Evolutionary conservation across 805 yeast species (phyloP).

Genomic region (Ogataea allantospora): DNA sequence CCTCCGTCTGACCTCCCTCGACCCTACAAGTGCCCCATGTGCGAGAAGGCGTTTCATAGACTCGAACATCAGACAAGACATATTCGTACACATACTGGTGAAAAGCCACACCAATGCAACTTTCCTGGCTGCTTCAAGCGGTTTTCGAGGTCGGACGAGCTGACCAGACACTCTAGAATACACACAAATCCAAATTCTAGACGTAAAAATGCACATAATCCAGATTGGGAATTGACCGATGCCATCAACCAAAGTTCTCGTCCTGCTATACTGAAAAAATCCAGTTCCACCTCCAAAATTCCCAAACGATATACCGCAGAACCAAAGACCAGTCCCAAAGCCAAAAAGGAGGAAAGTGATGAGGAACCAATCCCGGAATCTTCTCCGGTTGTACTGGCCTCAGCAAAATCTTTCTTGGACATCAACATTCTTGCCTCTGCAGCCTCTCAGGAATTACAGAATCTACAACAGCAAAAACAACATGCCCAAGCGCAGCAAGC

Average conservation of each 20-base stretch:
- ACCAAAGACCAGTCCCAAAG: slow-evolving; percentile 7
- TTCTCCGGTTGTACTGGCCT: slow-evolving; percentile 6
- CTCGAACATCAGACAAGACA: slow-evolving; percentile 91
- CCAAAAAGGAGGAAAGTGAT: slow-evolving; percentile 18
- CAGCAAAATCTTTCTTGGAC: slow-evolving; percentile 33
- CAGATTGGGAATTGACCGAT: slow-evolving; percentile 17
- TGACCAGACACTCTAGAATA: slow-evolving; percentile 80
- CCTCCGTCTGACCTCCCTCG: slow-evolving; percentile 37
- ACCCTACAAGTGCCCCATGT: slow-evolving; percentile 82
- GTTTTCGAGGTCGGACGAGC: slow-evolving; percentile 79
- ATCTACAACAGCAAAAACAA: slow-evolving; percentile 34
- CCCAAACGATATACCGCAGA: slow-evolving; percentile 11
- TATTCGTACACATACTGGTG: slow-evolving; percentile 90
- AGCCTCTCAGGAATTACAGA: slow-evolving; percentile 52
- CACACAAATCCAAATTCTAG: slow-evolving; percentile 58
- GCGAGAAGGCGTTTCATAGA: slow-evolving; percentile 83
- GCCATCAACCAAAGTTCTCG: slow-evolving; percentile 15
- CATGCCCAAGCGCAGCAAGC: slow-evolving; percentile 19
- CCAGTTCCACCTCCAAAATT: slow-evolving; percentile 20
- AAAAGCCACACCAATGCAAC: slow-evolving; percentile 82
- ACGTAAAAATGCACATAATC: slow-evolving; percentile 28
- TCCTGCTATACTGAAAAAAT: slow-evolving; percentile 17
- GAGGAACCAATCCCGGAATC: slow-evolving; percentile 10
- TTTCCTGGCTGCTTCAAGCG: slow-evolving; percentile 82
- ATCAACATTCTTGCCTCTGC: slow-evolving; percentile 54